Evolutionary conservation across 106 monocot genomes (phyloP).

Genomic region (Acorus calamus): DNA sequence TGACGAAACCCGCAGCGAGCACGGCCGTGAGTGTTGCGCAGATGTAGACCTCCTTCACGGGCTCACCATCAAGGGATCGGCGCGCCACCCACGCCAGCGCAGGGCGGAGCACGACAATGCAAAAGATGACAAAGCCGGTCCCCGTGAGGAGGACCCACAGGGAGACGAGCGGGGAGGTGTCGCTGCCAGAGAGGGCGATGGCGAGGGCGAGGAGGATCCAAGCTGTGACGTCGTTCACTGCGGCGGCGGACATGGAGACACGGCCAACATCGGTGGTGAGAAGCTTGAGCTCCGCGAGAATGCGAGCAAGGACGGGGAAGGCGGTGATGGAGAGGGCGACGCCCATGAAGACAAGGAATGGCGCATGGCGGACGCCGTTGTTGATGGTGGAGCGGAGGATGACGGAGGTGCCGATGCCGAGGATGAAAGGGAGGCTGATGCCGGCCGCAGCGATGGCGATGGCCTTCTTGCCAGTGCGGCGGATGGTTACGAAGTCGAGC

Average conservation of each 20-base stretch:
- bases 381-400: slow-evolving; percentile 13
- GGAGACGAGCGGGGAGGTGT: slow-evolving; percentile 11
- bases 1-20: no score
- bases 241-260: slow-evolving; percentile 23
- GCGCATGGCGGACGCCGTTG: slow-evolving; percentile 3
- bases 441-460: slow-evolving; percentile 12
- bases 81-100: no score
- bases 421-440: slow-evolving; percentile 19
- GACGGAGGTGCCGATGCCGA: slow-evolving; percentile 20
- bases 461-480: slow-evolving; percentile 13
- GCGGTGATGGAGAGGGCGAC: slow-evolving; percentile 30
- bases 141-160: slow-evolving; percentile 13
- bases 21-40: slow-evolving; percentile 2
- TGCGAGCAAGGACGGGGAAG: slow-evolving; percentile 26
- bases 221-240: slow-evolving; percentile 24
- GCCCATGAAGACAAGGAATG: slow-evolving; percentile 27
- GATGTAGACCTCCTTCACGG: background rate
- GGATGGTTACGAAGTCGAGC: slow-evolving; percentile 18
- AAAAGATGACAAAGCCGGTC: no score
- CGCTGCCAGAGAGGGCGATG: slow-evolving; percentile 15
- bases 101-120: no score
- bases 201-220: slow-evolving; percentile 21
- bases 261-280: slow-evolving; percentile 25
- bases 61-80: no score
- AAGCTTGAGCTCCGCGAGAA: slow-evolving; percentile 30